These are phyloP conservation scores for Fusarium sp. DNA, from an alignment of 2,329 filamentous ascomycete species.

Conservation along the genomic window DNA sequence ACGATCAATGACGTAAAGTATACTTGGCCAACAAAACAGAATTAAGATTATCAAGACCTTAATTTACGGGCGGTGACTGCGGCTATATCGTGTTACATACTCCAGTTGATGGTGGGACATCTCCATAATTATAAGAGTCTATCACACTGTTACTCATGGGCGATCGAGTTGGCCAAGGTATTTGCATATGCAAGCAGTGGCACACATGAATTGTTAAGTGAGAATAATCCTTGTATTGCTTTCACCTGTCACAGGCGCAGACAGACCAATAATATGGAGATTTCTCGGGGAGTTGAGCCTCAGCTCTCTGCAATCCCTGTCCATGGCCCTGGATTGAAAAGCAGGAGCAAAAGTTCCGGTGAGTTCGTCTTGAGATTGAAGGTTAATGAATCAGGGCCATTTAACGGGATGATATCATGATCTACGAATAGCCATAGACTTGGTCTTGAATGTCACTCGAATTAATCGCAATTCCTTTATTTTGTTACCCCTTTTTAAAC, in stretches of 20 bases:
- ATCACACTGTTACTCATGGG: not conserved
- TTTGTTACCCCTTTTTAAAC: not conserved
- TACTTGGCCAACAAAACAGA: not conserved
- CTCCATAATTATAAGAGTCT: slow-evolving; percentile 1
- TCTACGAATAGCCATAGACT: too few species aligned
- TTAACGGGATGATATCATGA: slow-evolving; percentile 16
- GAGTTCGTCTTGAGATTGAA: not conserved
- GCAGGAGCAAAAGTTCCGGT: slow-evolving; percentile 28
- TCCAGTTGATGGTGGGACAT: slow-evolving; percentile 15
- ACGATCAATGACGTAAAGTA: not conserved
- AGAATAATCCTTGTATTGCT: slow-evolving; percentile 3
- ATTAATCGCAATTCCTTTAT: not conserved
- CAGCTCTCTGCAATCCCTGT: slow-evolving; percentile 17
- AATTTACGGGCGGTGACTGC: slow-evolving; percentile 1
- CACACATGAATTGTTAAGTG: not conserved
- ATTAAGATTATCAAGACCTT: not conserved
- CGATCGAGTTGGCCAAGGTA: not conserved
- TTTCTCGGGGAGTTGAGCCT: slow-evolving; percentile 21
- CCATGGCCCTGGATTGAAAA: not conserved
- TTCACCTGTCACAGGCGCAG: not conserved
- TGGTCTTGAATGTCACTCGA: not conserved
- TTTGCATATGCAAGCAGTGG: not conserved
- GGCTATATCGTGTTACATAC: not conserved
- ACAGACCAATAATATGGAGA: slow-evolving; percentile 8
- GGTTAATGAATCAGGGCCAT: not conserved